Conservation (phyloP, 2,329 filamentous ascomycete genomes). For the Cladosporium colombiae region DNA sequence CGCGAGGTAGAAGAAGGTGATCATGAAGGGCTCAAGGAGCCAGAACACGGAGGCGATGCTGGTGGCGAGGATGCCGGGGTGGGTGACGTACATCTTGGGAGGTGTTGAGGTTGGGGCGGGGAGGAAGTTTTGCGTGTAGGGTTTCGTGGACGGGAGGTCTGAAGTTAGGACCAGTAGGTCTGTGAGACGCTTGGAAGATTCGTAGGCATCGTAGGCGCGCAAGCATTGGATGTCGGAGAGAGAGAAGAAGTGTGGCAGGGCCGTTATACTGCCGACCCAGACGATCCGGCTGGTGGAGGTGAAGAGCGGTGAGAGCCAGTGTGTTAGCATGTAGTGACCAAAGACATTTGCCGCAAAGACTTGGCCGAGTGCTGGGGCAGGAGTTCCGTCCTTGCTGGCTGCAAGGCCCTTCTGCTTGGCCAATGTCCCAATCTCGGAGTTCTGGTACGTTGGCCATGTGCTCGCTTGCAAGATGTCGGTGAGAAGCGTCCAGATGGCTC, state of each 20-base stretch:
- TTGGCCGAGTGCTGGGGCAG: slow-evolving; percentile 67
- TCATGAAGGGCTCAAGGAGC: slow-evolving; percentile 70
- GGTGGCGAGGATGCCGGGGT: slow-evolving; percentile 85
- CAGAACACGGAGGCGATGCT: slow-evolving; percentile 73
- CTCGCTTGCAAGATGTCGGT: slow-evolving; percentile 66
- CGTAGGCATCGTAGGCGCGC: slow-evolving; percentile 66
- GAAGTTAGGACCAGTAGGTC: slow-evolving; percentile 79
- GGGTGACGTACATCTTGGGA: slow-evolving; percentile 69
- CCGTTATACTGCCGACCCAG: slow-evolving; percentile 85
- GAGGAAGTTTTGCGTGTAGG: slow-evolving; percentile 61
- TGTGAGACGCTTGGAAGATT: slow-evolving; percentile 82
- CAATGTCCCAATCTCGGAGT: slow-evolving; percentile 57
- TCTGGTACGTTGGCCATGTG: slow-evolving; percentile 79
- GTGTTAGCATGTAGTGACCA: slow-evolving; percentile 87
- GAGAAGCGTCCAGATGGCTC: slow-evolving; percentile 57
- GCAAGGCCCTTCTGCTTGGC: slow-evolving; percentile 54
- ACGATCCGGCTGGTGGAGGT: slow-evolving; percentile 64
- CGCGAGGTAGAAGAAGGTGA: slow-evolving; percentile 66
- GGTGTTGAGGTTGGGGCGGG: slow-evolving; percentile 31
- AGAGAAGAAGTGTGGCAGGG: slow-evolving; percentile 58
- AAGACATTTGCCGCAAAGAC: slow-evolving; percentile 93
- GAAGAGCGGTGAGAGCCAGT: slow-evolving; percentile 76
- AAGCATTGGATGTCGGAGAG: slow-evolving; percentile 76
- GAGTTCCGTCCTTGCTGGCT: slow-evolving; percentile 23
- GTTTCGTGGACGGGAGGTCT: slow-evolving; percentile 62